Percentiles rank a stretch among this genome's conserved stretches.
These are phyloP conservation scores for Yamadazyma blattariae DNA, from an alignment of 1,139 yeast genomes.

Conservation along the genomic window DNA sequence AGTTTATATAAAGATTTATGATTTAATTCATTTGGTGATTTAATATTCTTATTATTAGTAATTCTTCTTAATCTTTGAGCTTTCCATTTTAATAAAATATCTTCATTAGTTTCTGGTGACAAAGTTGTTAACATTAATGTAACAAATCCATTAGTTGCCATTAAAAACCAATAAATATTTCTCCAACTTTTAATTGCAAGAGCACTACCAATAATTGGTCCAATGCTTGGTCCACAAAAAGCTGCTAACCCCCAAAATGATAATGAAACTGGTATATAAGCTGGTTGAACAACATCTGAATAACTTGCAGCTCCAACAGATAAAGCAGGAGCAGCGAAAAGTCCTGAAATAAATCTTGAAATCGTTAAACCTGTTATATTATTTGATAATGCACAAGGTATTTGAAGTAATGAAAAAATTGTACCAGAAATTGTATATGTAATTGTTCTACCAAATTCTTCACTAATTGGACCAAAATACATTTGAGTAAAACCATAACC, in stretches of 20 bases:
- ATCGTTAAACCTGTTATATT: conserved; percentile 31
- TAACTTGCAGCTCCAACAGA: conserved; percentile 38
- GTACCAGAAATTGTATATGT: conserved; percentile 29
- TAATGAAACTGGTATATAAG: conserved; percentile 25
- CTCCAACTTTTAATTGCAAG: conserved; percentile 35
- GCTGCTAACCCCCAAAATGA: conserved; percentile 32
- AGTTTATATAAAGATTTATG: conserved; percentile 24
- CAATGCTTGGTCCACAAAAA: conserved; percentile 31
- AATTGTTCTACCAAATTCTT: conserved; percentile 54
- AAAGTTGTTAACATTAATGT: conserved; percentile 29
- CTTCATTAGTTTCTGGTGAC: conserved; percentile 53
- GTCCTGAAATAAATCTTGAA: conserved; percentile 31
- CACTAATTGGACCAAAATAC: conserved; percentile 54
- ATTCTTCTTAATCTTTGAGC: conserved; percentile 45
- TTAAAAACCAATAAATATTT: conserved; percentile 44
- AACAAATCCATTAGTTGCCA: conserved; percentile 32
- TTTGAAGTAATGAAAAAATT: conserved; percentile 30
- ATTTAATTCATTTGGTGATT: conserved; percentile 41
- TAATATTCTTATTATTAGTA: conserved; percentile 42
- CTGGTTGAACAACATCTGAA: conserved; percentile 8
- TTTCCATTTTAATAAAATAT: conserved; percentile 42
- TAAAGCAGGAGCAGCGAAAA: conserved; percentile 35
- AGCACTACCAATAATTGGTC: conserved; percentile 32
- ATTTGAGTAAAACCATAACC: conserved; percentile 61
- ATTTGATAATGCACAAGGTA: conserved; percentile 29